A percentile compares a stretch with the other conserved stretches of the same genome.
These are phyloP conservation scores for Podila verticillata DNA, from an alignment of 192 early-diverging fungal species.

Conservation along the genomic window DNA sequence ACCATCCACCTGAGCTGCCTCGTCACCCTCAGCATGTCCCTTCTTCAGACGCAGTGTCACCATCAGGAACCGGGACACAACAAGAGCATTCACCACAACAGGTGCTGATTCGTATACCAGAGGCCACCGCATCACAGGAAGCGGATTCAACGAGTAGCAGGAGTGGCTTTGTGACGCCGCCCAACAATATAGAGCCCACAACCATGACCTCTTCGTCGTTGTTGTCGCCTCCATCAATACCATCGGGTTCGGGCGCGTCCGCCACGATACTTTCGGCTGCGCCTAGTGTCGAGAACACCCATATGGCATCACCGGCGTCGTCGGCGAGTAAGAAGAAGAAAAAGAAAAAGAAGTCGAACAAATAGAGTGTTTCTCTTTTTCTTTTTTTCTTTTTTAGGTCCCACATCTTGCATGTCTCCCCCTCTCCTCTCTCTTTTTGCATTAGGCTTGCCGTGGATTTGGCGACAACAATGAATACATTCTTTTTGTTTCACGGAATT, in stretches of 20 bases:
- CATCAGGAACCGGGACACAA: neutral
- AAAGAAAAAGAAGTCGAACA: conserved; percentile 15
- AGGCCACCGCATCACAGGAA: neutral
- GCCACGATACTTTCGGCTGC: neutral
- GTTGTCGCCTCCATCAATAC: neutral
- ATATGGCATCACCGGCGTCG: neutral
- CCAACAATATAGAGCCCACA: neutral
- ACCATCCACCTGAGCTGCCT: neutral
- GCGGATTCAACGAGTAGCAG: neutral
- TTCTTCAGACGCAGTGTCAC: neutral
- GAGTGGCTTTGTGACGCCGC: neutral
- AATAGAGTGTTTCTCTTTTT: too few relatives aligned
- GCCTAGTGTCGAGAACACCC: neutral
- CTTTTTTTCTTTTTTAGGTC: neutral
- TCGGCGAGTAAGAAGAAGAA: conserved; percentile 19
- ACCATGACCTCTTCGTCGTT: too few relatives aligned
- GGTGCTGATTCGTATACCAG: neutral
- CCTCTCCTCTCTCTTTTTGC: too few relatives aligned
- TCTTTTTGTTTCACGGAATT: too few relatives aligned
- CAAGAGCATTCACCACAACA: neutral
- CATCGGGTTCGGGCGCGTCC: neutral
- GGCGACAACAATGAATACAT: too few relatives aligned
- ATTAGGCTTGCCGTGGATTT: too few relatives aligned
- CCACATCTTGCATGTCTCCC: too few relatives aligned
- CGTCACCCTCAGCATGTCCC: neutral